phyloP scores from a whole-genome alignment of 164 flowering plant species.

The grape (Vitis vinifera) region ASM3070453v1 NC_081820.1:24151001-24151500 shows the following conservation, averaged over 20 bases:
- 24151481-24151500: slow-evolving; percentile 26
- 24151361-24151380: background rate
- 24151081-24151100: no score
- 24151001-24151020: no score
- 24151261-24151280: slow-evolving; percentile 39
- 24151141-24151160: slow-evolving; percentile 70
- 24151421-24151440: slow-evolving; percentile 60
- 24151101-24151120: background rate
- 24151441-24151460: slow-evolving; percentile 57
- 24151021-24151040: no score
- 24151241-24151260: slow-evolving; percentile 57
- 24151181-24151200: slow-evolving; percentile 77
- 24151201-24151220: slow-evolving; percentile 72
- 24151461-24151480: slow-evolving; percentile 16
- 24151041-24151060: no score
- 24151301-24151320: slow-evolving; percentile 86
- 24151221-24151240: slow-evolving; percentile 78
- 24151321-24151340: slow-evolving; percentile 62
- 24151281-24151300: slow-evolving; percentile 79
- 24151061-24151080: no score
- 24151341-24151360: slow-evolving; percentile 22
- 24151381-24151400: background rate
- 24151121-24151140: slow-evolving; percentile 55
- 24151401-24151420: background rate
- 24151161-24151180: slow-evolving; percentile 69